Percentiles rank a stretch among this genome's conserved stretches.
Evolutionary conservation across 139 green algal species (phyloP).

Genomic region (Nannochloris sp.): DNA sequence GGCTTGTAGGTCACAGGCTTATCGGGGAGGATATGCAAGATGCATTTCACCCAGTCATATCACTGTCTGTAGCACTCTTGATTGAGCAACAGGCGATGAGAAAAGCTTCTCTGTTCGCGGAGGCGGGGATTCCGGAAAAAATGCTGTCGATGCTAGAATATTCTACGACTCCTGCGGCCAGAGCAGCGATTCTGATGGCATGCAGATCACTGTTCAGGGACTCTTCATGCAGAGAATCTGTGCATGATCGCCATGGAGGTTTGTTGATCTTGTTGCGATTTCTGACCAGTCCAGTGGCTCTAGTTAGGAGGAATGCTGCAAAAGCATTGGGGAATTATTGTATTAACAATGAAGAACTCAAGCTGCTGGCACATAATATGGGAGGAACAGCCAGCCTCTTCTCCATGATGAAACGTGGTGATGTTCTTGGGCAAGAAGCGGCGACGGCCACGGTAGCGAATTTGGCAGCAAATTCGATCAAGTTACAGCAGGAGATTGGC

Average conservation of each 20-base stretch:
- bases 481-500: slow-evolving; percentile 6
- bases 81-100: too few relatives aligned
- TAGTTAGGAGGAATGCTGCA: not conserved
- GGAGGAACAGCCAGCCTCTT: not conserved
- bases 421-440: slow-evolving; percentile 14
- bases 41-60: too few relatives aligned
- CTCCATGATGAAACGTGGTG: slow-evolving; percentile 1
- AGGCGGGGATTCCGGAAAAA: too few relatives aligned
- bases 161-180: too few relatives aligned
- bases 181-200: too few relatives aligned
- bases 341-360: not conserved
- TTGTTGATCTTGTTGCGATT: not conserved
- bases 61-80: too few relatives aligned
- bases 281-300: not conserved
- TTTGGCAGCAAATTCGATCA: slow-evolving; percentile 23
- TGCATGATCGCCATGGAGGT: not conserved
- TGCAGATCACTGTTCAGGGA: not conserved
- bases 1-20: too few relatives aligned
- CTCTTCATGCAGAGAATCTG: too few relatives aligned
- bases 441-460: slow-evolving; percentile 23
- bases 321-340: not conserved
- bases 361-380: not conserved
- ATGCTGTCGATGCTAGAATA: too few relatives aligned
- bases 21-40: too few relatives aligned
- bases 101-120: too few relatives aligned